These are phyloP conservation scores for Arbutus unedo DNA, from an alignment of 148 eudicot genomes.

Conservation along the genomic window DNA sequence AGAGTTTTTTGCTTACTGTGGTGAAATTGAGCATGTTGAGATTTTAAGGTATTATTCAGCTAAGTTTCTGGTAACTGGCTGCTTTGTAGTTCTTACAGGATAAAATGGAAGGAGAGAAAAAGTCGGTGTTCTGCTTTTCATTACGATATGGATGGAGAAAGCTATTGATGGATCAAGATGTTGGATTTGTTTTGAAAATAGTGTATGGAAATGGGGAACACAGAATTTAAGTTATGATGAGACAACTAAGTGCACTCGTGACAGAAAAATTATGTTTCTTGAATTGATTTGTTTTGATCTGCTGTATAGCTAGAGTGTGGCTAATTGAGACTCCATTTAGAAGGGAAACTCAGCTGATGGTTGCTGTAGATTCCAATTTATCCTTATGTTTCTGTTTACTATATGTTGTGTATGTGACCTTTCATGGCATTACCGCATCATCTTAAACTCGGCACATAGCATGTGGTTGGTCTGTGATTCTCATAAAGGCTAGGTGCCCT, in stretches of 20 bases:
- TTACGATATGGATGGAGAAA: neutral
- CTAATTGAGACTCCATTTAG: neutral
- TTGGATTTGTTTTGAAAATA: neutral
- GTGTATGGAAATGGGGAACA: neutral
- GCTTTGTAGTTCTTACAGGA: neutral
- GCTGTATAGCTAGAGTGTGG: neutral
- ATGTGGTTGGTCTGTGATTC: neutral
- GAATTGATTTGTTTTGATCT: neutral
- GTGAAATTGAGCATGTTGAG: conserved; percentile 58
- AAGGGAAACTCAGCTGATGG: neutral
- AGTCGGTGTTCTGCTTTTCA: neutral
- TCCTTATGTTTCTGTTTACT: too few relatives aligned
- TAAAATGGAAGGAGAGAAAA: neutral
- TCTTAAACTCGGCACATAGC: too few relatives aligned
- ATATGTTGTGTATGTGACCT: neutral
- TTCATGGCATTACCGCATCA: too few relatives aligned
- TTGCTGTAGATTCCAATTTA: neutral
- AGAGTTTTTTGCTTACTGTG: conserved; percentile 66
- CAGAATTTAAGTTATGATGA: neutral
- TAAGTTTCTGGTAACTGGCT: neutral
- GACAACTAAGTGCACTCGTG: neutral
- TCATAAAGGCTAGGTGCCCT: neutral
- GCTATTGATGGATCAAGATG: neutral
- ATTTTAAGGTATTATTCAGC: conserved; percentile 46
- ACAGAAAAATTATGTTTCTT: neutral